Base-by-base conservation (phyloP, 768 basidiomycete genomes). In the Guyanaporus albipodus region DNA sequence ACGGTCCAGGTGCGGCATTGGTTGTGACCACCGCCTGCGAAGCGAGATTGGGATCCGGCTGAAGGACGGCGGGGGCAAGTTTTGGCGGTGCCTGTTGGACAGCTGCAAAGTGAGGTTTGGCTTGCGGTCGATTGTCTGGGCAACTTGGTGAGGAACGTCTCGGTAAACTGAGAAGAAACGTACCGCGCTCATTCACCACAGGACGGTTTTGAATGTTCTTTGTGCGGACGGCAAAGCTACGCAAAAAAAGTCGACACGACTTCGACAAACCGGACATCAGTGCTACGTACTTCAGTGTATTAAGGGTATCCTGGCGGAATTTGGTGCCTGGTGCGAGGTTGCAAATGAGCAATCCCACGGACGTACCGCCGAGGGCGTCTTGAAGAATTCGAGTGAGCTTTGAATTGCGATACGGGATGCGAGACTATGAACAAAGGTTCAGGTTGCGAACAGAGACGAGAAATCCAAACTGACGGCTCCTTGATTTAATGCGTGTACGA, bases 331-430 rank as follows among this genome's bases (percentile, higher is more conserved):
- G 91, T 9, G 91, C 87, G 8, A 95, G 70, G 56, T 92, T 92
- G 65, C 90, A 91, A 26, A 95, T 88, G 33, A 94, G 71, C 18
- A 94, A 68, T 2, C 87, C 87, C 9, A 88, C 74, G 0, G 87
- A 85, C 2, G 78, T 74, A 11, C 92, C 92, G 18, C 90, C 90
- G 1, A 95, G 79, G 0, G 91, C 90, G 51, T 91, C 90, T 82
- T 93, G 90, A 1, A 95, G 75, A 42, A 94, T 83, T 21, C 92
- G 74, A 0, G 91, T 95, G 27, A 94, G 73, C 61, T 92, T 92
- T 1, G 89, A 88, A 62, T 94, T 88, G 35, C 92, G 82, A 60
- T 93, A 94, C 0, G 92, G 92, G 49, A 94, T 85, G 19, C 89
- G 82, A 23, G 80, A 70, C 84, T 88, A 46, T 21, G 15, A 32